Percentiles rank a stretch among this genome's conserved stretches.
phyloP scores from a whole-genome alignment of 2,329 filamentous ascomycete species.

The Zasmidium citrigriseum region DNA sequence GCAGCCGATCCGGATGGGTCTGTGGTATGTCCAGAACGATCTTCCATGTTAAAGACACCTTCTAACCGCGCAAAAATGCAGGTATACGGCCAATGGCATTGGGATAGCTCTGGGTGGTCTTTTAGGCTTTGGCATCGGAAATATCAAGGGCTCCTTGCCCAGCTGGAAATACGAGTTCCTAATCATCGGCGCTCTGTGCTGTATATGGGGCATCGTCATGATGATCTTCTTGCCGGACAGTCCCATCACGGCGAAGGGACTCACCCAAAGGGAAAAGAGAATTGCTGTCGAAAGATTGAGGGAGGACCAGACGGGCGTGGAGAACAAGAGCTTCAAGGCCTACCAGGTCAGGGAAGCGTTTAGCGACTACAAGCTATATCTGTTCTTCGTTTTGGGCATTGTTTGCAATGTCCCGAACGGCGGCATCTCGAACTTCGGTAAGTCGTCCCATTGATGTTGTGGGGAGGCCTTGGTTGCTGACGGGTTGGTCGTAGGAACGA shows the following conservation, averaged over 20 bases:
- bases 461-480: too few relatives aligned
- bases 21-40: too few relatives aligned
- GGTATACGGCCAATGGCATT: slow-evolving; percentile 59
- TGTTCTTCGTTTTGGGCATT: slow-evolving; percentile 56
- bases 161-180: slow-evolving; percentile 69
- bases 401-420: slow-evolving; percentile 58
- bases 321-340: slow-evolving; percentile 55
- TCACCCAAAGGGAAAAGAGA: slow-evolving; percentile 54
- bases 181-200: slow-evolving; percentile 59
- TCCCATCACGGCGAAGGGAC: slow-evolving; percentile 55
- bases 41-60: too few relatives aligned
- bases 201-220: slow-evolving; percentile 61
- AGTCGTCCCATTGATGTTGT: too few relatives aligned
- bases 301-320: slow-evolving; percentile 58
- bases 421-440: slow-evolving; percentile 57
- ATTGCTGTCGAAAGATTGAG: slow-evolving; percentile 58
- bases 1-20: slow-evolving; percentile 61
- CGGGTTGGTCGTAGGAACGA: too few relatives aligned
- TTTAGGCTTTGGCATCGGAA: slow-evolving; percentile 61
- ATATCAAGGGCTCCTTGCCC: slow-evolving; percentile 57
- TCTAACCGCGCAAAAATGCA: too few relatives aligned
- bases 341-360: slow-evolving; percentile 60
- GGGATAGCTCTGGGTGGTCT: slow-evolving; percentile 61
- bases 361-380: slow-evolving; percentile 59
- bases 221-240: slow-evolving; percentile 39